Evolutionary conservation across 2,329 filamentous ascomycete species (phyloP).

Genomic region (Calonectria ilicicola): DNA sequence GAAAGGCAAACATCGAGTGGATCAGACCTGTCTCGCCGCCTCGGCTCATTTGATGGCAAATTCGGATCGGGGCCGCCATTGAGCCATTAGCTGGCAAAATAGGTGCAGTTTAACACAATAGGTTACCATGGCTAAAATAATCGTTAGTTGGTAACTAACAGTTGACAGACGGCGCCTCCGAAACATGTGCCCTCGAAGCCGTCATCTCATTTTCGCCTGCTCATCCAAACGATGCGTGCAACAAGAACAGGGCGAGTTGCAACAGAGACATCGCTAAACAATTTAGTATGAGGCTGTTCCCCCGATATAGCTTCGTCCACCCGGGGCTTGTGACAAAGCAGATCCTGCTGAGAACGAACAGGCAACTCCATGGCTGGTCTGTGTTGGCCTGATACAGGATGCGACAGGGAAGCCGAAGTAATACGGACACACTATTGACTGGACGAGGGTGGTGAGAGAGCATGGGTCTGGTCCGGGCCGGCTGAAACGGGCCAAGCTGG

Average conservation of each 20-base stretch:
- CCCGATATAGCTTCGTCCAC: neutral
- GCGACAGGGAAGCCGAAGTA: slow-evolving; percentile 19
- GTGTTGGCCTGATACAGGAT: slow-evolving; percentile 18
- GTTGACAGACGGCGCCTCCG: neutral
- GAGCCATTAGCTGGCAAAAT: neutral
- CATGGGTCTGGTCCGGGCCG: slow-evolving; percentile 10
- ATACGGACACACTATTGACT: slow-evolving; percentile 9
- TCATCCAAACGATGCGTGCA: neutral
- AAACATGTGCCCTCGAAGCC: neutral
- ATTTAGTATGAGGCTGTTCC: neutral
- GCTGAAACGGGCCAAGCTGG: slow-evolving; percentile 15
- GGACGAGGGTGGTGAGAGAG: slow-evolving; percentile 15
- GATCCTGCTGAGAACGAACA: slow-evolving; percentile 11
- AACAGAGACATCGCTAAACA: neutral
- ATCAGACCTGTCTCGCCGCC: slow-evolving; percentile 31
- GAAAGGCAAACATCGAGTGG: slow-evolving; percentile 36
- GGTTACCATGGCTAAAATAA: neutral
- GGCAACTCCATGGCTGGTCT: neutral
- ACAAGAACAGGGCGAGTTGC: neutral
- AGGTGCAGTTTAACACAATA: slow-evolving; percentile 3
- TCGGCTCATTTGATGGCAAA: slow-evolving; percentile 21
- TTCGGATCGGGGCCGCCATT: slow-evolving; percentile 8
- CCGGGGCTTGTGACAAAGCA: neutral
- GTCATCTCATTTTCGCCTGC: neutral
- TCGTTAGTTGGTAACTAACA: neutral